Evolutionary conservation across 1,284 basidiomycete genomes (phyloP).

Genomic region (Taiwanofungus camphoratus): DNA sequence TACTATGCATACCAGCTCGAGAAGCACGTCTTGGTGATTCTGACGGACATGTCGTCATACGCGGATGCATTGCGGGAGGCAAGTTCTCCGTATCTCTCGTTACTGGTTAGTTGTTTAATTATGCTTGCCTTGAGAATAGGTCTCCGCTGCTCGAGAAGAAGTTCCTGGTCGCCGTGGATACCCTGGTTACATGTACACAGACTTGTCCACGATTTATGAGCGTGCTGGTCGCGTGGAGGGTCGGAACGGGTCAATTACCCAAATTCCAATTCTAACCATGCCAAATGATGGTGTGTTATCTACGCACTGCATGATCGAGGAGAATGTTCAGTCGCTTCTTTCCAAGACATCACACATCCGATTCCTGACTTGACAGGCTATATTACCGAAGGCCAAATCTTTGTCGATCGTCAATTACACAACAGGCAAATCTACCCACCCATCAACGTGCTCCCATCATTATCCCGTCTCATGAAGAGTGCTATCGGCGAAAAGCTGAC

Average conservation of each 20-base stretch:
- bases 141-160: slow-evolving; percentile 98
- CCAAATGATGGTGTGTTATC: slow-evolving; percentile 87
- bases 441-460: slow-evolving; percentile 97
- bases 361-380: slow-evolving; percentile 99
- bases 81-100: slow-evolving; percentile 12
- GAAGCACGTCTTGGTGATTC: slow-evolving; percentile 98
- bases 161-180: slow-evolving; percentile 99
- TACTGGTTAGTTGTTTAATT: background rate
- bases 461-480: slow-evolving; percentile 99
- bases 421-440: slow-evolving; percentile 98
- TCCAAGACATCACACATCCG: slow-evolving; percentile 95
- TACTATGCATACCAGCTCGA: slow-evolving; percentile 99
- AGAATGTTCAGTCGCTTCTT: background rate
- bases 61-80: slow-evolving; percentile 97
- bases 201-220: slow-evolving; percentile 98
- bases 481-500: slow-evolving; percentile 98
- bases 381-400: slow-evolving; percentile 99
- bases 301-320: slow-evolving; percentile 12
- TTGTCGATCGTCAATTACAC: slow-evolving; percentile 91
- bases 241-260: slow-evolving; percentile 98
- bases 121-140: slow-evolving; percentile 38
- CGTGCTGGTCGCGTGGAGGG: slow-evolving; percentile 98
- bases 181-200: slow-evolving; percentile 99
- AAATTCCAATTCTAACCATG: slow-evolving; percentile 99
- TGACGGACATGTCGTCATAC: slow-evolving; percentile 99